Base-by-base conservation (phyloP, 2,329 filamentous ascomycete species). In the Harringtonia aguacate region DNA sequence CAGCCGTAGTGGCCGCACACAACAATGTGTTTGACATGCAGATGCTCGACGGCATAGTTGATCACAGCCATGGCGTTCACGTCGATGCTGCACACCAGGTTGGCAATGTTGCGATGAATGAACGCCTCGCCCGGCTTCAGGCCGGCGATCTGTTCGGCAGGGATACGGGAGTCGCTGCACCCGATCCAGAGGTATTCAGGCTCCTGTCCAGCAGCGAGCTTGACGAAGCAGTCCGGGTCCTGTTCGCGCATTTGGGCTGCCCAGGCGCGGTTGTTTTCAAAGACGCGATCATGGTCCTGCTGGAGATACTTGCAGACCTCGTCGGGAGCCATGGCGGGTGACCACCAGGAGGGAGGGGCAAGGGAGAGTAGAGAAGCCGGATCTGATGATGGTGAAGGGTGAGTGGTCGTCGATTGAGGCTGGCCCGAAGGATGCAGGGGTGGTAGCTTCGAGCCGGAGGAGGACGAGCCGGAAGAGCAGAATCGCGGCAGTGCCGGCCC, bases 41-140 rank as follows among this genome's bases (percentile, higher is more conserved):
- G 73, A 61, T 90, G 79, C 55, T 75, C 70, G 51, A 95, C 86
- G 51, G 87, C 85, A 61, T 88, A 95, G 60, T 92, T 81, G 64
- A 95, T 86, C 55, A 94, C 47, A 17, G 43, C 27, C 49, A 47
- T 47, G 39, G 40, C 45, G 21, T 49, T 51, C 45, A 47, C 41
- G 60, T 95, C 89, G 50, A 79, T 81, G 58, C 81, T 78, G 65
- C 79, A 79, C 46, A 94, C 74, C 52, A 94, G 73, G 70, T 95
- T 95, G 66, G 87, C 88, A 62, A 95, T 94, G 69, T 95, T 95
- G 64, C 89, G 85, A 72, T 94, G 87, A 53, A 94, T 83, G 63
- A 95, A 95, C 56, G 90, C 83, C 64, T 95, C 86, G 53, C 88
- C 88, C n/a, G 88, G 86, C 58, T 84, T 72, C 45, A 90, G 75